Evolutionary conservation across 148 eudicot species (phyloP), one percentile per base, ranked within the genome.

Genomic region (Mesembryanthemum crystallinum): DNA sequence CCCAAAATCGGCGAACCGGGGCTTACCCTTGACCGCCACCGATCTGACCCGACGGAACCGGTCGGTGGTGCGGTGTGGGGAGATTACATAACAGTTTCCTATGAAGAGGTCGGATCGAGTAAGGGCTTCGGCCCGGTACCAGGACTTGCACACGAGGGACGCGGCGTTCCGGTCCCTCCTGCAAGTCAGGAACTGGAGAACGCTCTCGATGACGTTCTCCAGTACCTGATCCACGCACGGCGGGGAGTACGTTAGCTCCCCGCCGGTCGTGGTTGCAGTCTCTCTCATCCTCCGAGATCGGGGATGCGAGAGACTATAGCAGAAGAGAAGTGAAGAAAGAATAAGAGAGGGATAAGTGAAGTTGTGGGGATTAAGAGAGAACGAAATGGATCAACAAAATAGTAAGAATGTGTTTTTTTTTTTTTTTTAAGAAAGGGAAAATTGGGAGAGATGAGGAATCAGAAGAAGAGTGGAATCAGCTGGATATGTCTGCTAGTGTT

Each of bases 171-270:
- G 85, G 80, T 92, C 94, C 0, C 76, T 79, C 39, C 89, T 85
- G 14, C 71, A 68, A 0, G 91, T 88, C 4, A 92, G 81, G 86
- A 84, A 85, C 49, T 79, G 80, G 24, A 92, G 87, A 1, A 92
- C 92, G 83, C 83, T 86, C 20, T 92, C 97, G 0, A 92, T 82
- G 0, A 92, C 97, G 84, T 92, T 92, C 78, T 92, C 97, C 20
- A 92, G 80, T 0, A 90, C 89, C 47, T 92, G 89, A 82, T 89
- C 94, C 39, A 92, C 89, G 58, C 74, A 76, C 6, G 91, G 88
- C 23, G 88, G 69, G 12, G 15, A 30, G 78, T 79, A 75, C 6
- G 23, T 24, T 8, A 39, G 51, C 0, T 66, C 78, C 21, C 66
- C 60, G 67, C 68, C 76, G 60, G 83, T 52, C 68, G 74, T 66